A percentile compares a stretch with the other conserved stretches of the same genome.
These are phyloP conservation scores for Beauveria rudraprayagi DNA, from an alignment of 2,329 filamentous ascomycete genomes.

Conservation along the genomic window DNA sequence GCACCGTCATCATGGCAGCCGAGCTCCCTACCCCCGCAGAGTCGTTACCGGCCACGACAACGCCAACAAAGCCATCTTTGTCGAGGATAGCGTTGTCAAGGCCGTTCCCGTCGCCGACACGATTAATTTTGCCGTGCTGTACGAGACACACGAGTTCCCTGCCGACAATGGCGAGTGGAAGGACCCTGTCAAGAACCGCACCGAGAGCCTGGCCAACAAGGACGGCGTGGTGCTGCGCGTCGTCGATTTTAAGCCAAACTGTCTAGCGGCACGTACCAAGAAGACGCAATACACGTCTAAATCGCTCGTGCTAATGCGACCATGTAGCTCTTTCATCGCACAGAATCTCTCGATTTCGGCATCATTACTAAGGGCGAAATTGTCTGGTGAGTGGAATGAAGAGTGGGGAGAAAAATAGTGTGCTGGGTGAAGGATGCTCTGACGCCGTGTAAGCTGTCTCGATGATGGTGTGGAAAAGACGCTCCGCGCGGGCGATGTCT, in stretches of 20 bases:
- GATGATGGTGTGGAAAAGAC: slow-evolving; percentile 16
- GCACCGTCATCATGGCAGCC: background rate
- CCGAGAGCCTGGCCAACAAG: slow-evolving; percentile 14
- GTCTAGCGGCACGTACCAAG: slow-evolving; percentile 9
- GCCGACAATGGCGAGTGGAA: slow-evolving; percentile 16
- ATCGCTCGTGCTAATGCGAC: background rate
- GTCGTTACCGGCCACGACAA: slow-evolving; percentile 17
- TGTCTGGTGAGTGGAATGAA: slow-evolving; percentile 10
- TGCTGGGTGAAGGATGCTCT: background rate
- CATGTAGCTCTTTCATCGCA: slow-evolving; percentile 16
- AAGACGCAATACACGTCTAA: too few species aligned
- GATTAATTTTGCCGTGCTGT: slow-evolving; percentile 16
- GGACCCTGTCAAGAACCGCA: slow-evolving; percentile 14
- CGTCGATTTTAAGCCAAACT: slow-evolving; percentile 16
- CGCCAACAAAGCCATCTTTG: slow-evolving; percentile 12
- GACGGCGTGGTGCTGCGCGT: slow-evolving; percentile 16
- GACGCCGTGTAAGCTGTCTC: slow-evolving; percentile 11
- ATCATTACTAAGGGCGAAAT: slow-evolving; percentile 16
- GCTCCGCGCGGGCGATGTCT: slow-evolving; percentile 16
- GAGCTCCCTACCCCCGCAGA: slow-evolving; percentile 12
- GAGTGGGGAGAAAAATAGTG: too few species aligned
- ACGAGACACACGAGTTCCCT: slow-evolving; percentile 17
- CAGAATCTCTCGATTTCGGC: slow-evolving; percentile 18
- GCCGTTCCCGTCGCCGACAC: slow-evolving; percentile 3
- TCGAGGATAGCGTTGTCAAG: slow-evolving; percentile 13